These are phyloP conservation scores for Cystoderma amianthinum DNA, from an alignment of 768 basidiomycete species.

Conservation along the genomic window DNA sequence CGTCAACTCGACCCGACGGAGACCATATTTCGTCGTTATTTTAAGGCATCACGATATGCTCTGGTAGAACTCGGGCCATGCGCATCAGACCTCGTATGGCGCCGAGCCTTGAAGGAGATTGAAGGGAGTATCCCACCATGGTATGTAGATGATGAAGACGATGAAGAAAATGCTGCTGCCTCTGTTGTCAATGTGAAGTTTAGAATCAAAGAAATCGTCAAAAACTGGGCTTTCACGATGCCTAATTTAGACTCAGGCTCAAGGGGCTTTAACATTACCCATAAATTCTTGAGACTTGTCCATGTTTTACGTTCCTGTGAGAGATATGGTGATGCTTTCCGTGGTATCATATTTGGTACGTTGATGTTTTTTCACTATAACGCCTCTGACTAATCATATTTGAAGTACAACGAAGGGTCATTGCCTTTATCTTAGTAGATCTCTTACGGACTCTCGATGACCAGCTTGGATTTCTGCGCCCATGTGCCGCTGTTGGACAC, in stretches of 20 bases:
- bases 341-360: constrained; percentile 62
- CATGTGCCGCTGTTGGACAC: constrained; percentile 37
- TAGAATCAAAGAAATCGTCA: constrained; percentile 34
- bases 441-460: constrained; percentile 49
- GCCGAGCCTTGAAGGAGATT: constrained; percentile 37
- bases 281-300: constrained; percentile 57
- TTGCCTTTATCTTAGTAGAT: constrained; percentile 54
- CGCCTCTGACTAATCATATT: constrained; percentile 5
- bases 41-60: constrained; percentile 38
- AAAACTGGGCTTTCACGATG: constrained; percentile 58
- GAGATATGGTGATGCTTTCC: constrained; percentile 48
- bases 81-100: constrained; percentile 68
- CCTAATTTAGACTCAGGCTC: constrained; percentile 55
- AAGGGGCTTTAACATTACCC: constrained; percentile 57
- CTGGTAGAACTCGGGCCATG: constrained; percentile 56
- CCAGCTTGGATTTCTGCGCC: constrained; percentile 46
- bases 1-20: constrained; percentile 35
- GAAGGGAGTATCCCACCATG: constrained; percentile 22
- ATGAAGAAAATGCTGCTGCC: constrained; percentile 14
- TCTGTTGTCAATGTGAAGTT: constrained; percentile 14
- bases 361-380: constrained; percentile 1
- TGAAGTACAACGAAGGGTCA: constrained; percentile 44
- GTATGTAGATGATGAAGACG: constrained; percentile 28
- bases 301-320: constrained; percentile 52
- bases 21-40: constrained; percentile 29